phyloP scores from a whole-genome alignment of 2,329 filamentous ascomycete genomes.

The Neospermospora avenae region DNA sequence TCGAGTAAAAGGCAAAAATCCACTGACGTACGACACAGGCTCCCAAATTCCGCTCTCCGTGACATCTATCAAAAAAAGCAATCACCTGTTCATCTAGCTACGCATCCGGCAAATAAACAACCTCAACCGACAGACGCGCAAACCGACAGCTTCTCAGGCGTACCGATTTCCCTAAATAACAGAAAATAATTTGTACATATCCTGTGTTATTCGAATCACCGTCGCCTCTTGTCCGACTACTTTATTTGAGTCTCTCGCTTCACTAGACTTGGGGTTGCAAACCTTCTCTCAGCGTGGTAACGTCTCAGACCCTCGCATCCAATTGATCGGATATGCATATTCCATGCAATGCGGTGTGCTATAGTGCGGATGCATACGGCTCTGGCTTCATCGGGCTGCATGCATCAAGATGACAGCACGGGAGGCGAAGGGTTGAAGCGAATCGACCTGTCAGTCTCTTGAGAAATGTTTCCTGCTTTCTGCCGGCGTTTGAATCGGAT shows the following conservation, averaged over 20 bases:
- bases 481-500: neutral
- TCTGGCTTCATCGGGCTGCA: neutral
- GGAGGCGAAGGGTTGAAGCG: neutral
- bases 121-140: neutral
- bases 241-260: neutral
- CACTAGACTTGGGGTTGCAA: neutral
- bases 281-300: neutral
- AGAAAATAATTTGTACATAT: neutral
- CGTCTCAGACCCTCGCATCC: slow-evolving; percentile 1
- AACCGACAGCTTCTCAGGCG: neutral
- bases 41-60: neutral
- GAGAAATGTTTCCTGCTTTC: neutral
- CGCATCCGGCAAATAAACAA: neutral
- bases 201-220: neutral
- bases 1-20: neutral
- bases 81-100: neutral
- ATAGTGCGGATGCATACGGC: neutral
- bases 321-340: neutral
- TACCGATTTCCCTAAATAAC: neutral
- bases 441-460: neutral
- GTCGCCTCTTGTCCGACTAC: neutral
- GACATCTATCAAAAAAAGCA: slow-evolving; percentile 1
- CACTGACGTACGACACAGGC: neutral
- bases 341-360: neutral
- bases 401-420: slow-evolving; percentile 1